These are phyloP conservation scores for Mycena filopes DNA, from an alignment of 768 basidiomycete species.

Conservation along the genomic window DNA sequence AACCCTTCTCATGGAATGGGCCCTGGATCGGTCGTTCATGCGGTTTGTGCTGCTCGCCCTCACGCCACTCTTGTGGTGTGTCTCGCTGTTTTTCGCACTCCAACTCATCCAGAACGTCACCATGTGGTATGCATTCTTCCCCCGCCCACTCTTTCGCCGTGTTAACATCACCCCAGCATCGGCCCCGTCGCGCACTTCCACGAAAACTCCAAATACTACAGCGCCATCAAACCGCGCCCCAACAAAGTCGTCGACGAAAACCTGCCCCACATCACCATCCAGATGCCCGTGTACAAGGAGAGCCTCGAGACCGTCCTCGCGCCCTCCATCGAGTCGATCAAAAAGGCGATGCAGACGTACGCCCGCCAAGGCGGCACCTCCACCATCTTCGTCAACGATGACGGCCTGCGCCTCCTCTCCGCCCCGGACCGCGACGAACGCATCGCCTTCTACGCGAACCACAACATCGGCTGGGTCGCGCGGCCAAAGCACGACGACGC, in stretches of 20 bases:
- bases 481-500: conserved; percentile 71
- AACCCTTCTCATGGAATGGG: conserved; percentile 71
- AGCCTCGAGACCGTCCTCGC: conserved; percentile 74
- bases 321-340: conserved; percentile 78
- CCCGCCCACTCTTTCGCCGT: conserved; percentile 51
- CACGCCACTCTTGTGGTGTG: conserved; percentile 76
- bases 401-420: conserved; percentile 72
- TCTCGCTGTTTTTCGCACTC: conserved; percentile 82
- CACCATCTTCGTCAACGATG: conserved; percentile 82
- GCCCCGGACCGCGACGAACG: conserved; percentile 70
- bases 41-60: conserved; percentile 74
- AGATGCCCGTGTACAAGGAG: conserved; percentile 91
- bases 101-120: conserved; percentile 76
- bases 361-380: conserved; percentile 86
- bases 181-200: conserved; percentile 86
- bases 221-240: conserved; percentile 67
- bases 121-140: conserved; percentile 62
- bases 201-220: conserved; percentile 84
- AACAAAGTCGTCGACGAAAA: conserved; percentile 59
- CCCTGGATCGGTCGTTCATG: conserved; percentile 66
- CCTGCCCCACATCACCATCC: conserved; percentile 82
- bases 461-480: conserved; percentile 83
- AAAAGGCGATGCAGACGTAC: conserved; percentile 88
- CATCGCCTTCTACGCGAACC: conserved; percentile 74
- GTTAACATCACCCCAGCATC: conserved; percentile 58